These are phyloP conservation scores for Neurospora tetraspora DNA, from an alignment of 495 filamentous ascomycete species.

Conservation along the genomic window DNA sequence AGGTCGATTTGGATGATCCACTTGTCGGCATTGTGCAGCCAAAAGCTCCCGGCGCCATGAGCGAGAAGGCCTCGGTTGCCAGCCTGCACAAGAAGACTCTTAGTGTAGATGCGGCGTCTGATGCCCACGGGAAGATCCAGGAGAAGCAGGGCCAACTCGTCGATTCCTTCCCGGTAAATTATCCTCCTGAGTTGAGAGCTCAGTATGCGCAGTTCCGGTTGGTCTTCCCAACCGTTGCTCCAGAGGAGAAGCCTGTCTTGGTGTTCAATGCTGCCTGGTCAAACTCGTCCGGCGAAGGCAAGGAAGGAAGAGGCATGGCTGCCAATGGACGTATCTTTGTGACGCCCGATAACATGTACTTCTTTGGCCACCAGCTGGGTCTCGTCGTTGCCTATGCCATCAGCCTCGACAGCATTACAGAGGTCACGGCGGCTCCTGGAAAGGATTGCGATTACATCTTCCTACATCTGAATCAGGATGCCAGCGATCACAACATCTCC, in stretches of 20 bases:
- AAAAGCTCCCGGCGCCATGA: conserved; percentile 24
- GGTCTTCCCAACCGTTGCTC: conserved; percentile 71
- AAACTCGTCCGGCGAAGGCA: conserved; percentile 28
- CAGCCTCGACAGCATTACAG: conserved; percentile 62
- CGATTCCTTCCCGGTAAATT: conserved; percentile 67
- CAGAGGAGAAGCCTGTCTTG: conserved; percentile 67
- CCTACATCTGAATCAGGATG: conserved; percentile 60
- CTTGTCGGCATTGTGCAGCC: conserved; percentile 31
- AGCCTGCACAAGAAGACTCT: conserved; percentile 66
- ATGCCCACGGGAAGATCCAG: conserved; percentile 28
- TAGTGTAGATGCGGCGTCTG: conserved; percentile 52
- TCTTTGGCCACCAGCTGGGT: conserved; percentile 93
- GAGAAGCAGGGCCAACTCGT: conserved; percentile 19
- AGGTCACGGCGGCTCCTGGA: conserved; percentile 83
- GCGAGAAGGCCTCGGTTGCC: conserved; percentile 15
- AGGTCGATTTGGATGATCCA: conserved; percentile 42
- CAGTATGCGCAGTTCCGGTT: conserved; percentile 92
- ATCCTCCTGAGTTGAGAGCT: conserved; percentile 70
- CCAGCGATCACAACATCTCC: conserved; percentile 52
- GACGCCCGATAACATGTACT: conserved; percentile 77
- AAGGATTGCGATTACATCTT: conserved; percentile 90
- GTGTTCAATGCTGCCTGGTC: conserved; percentile 48
- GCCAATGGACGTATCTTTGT: conserved; percentile 76
- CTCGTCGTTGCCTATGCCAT: conserved; percentile 73
- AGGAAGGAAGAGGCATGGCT: conserved; percentile 26